Base-by-base conservation (phyloP, 306 rosid species). In the Sphenostylis stenocarpa region DNA sequence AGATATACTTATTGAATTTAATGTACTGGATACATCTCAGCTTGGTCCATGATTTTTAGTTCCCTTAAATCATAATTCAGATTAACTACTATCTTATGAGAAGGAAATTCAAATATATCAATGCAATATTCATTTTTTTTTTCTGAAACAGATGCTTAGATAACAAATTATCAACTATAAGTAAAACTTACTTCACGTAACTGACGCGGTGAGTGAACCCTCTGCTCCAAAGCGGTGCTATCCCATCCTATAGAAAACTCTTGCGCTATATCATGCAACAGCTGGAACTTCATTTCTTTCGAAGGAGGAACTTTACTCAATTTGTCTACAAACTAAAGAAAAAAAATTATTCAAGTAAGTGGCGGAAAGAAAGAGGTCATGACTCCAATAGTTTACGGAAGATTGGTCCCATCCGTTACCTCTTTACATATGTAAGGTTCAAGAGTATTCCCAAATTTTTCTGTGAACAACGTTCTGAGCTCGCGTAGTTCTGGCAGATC, bases 401-500 rank as follows among this genome's bases (percentile, higher is more conserved):
- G 7, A 60, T 53, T 60, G 36, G 55, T 28, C 51, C 45, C 7
- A 77, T 55, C 0, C 4, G 64, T 55, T 63, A 92, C 98, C 96
- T 95, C 98, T 83, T 77, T 81, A 68, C 84, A 87, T n/a, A 64
- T 26, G 69, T 48, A 88, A 36, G 80, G 48, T 47, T 88, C 89
- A 19, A 90, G 82, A 26, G 87, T 82, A 79, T 80, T 77, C 61
- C 91, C 94, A 60, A 72, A 95, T 82, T 80, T 92, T 28, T 65
- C 80, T 2, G 77, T 70, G 29, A 95, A 91, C 39, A 85, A 65
- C 4, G 70, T 84, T 85, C 99, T 83, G 77, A 95, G 89, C 0
- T 88, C 86, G 0, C 99, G 94, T 19, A 95, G 76, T 80, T 95
- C 99, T 0, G 97, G 99, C 70, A 92, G 84, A 80, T 92, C 99